Evolutionary conservation across 164 flowering plant species (phyloP), one percentile per base, ranked within the genome.

Genomic region (Chimonanthus praecox): DNA sequence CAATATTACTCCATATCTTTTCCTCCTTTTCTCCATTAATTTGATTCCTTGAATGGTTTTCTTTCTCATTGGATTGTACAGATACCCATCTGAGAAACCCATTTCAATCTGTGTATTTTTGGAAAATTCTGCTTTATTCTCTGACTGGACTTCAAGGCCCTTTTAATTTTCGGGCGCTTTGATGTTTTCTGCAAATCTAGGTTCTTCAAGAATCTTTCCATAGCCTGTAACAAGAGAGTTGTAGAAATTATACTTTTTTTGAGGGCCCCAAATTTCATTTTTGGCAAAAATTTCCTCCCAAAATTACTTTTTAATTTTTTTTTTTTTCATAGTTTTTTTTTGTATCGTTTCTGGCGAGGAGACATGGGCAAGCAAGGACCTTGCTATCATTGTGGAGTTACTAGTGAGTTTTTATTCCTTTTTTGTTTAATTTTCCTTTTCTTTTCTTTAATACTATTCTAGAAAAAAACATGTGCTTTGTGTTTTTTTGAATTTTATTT

Each of bases 381-480:
- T 87, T 93, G 98, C 93, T 85, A 81, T 86, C 98, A 93, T 87
- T 93, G 98, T 88, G 97, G 97, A 88, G 97, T 91, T 82, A 89
- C 98, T 82, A 93, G 98, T 93, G 98, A 91, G 98, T 86, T 58
- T 75, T 64, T 64, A 9, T 66, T 51, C 65, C 11, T 48, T n/a
- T 71, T 66, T 67, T 58, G 10, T 65, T 54, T 6, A 49, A 21
- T 47, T 71, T 62, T 15, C 2, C 33, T 33, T 33, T 33, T 33
- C 33, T 33, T 33, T 33, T 33, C 33, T 1, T 33, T 33, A 33
- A 33, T 33, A 33, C 33, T 33, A 33, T 33, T 33, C 33, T 33
- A 33, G 33, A 33, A 33, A 33, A 64, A 62, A 61, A n/a, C n/a
- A n/a, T 65, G 6, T 21, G 45, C 16, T 65, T 65, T 65, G 21